Conservation (phyloP, 176 grass and related monocot species). For the Ampelocalamus luodianensis region DNA sequence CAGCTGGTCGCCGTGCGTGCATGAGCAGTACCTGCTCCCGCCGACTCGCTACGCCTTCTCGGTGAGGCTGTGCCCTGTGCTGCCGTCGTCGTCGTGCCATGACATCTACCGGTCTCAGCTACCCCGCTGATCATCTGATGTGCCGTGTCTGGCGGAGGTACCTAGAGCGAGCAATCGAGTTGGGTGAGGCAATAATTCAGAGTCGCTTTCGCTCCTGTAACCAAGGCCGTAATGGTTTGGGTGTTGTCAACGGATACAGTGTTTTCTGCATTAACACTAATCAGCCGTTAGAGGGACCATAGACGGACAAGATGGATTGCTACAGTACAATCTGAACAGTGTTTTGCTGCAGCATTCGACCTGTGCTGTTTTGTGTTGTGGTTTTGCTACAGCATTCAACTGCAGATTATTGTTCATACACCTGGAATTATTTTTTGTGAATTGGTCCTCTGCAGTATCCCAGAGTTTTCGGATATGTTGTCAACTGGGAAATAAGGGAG, state of each 20-base stretch:
- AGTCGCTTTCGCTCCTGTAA: background rate
- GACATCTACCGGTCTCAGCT: constrained; percentile 74
- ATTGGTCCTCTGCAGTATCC: too few relatives aligned
- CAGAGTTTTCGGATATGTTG: background rate
- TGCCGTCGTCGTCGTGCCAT: constrained; percentile 65
- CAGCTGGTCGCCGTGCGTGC: constrained; percentile 81
- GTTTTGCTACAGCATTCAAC: too few relatives aligned
- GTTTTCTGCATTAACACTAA: too few relatives aligned
- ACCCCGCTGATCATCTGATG: constrained; percentile 27
- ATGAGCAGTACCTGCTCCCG: constrained; percentile 75
- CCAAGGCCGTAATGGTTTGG: background rate
- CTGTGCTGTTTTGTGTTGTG: too few relatives aligned
- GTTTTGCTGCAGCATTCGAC: too few relatives aligned
- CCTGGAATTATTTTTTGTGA: too few relatives aligned
- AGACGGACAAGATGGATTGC: too few relatives aligned
- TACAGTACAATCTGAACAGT: too few relatives aligned
- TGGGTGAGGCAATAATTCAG: background rate
- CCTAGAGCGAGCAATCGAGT: background rate
- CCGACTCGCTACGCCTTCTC: constrained; percentile 71
- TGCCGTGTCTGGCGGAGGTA: background rate
- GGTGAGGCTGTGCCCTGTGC: constrained; percentile 59
- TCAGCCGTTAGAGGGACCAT: too few relatives aligned
- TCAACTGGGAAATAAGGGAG: constrained; percentile 4
- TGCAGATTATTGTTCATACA: too few relatives aligned
- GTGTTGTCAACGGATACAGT: background rate